These are phyloP conservation scores for Candida germanica DNA, from an alignment of 805 yeast genomes.

Conservation along the genomic window DNA sequence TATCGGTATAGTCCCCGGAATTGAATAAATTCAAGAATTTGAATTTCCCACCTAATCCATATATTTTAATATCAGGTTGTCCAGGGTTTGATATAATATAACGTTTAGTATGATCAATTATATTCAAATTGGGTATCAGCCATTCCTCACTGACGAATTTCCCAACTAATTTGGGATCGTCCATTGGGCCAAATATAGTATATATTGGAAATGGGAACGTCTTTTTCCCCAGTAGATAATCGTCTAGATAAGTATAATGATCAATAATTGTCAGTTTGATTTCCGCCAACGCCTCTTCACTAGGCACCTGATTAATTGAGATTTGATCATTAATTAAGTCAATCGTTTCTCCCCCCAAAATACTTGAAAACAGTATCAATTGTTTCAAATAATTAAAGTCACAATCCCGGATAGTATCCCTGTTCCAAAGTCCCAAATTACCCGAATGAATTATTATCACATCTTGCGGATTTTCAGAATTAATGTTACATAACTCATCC, in stretches of 20 bases:
- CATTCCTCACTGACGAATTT: slow-evolving; percentile 56
- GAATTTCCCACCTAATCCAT: slow-evolving; percentile 73
- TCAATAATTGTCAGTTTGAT: slow-evolving; percentile 9
- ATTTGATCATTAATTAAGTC: slow-evolving; percentile 53
- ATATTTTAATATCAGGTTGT: slow-evolving; percentile 48
- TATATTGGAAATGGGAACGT: slow-evolving; percentile 61
- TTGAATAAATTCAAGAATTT: slow-evolving; percentile 60
- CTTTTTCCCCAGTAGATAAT: slow-evolving; percentile 34
- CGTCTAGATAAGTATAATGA: slow-evolving; percentile 10
- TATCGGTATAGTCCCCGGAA: slow-evolving; percentile 10
- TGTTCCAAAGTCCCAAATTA: slow-evolving; percentile 75
- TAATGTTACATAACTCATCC: slow-evolving; percentile 5
- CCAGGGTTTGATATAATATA: slow-evolving; percentile 33
- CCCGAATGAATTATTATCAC: slow-evolving; percentile 64
- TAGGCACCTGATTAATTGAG: slow-evolving; percentile 19
- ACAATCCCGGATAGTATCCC: slow-evolving; percentile 49
- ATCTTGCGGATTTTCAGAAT: slow-evolving; percentile 2
- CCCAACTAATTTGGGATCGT: slow-evolving; percentile 65
- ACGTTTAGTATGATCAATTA: slow-evolving; percentile 58
- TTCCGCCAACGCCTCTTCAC: slow-evolving; percentile 9
- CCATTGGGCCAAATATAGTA: slow-evolving; percentile 74
- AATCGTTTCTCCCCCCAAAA: slow-evolving; percentile 47
- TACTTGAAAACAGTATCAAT: slow-evolving; percentile 63
- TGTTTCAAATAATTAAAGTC: slow-evolving; percentile 56
- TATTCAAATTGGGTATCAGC: slow-evolving; percentile 51